Evolutionary conservation across 352 stramenopile genomes (phyloP).

Genomic region (Phytopythium mirpurense): DNA sequence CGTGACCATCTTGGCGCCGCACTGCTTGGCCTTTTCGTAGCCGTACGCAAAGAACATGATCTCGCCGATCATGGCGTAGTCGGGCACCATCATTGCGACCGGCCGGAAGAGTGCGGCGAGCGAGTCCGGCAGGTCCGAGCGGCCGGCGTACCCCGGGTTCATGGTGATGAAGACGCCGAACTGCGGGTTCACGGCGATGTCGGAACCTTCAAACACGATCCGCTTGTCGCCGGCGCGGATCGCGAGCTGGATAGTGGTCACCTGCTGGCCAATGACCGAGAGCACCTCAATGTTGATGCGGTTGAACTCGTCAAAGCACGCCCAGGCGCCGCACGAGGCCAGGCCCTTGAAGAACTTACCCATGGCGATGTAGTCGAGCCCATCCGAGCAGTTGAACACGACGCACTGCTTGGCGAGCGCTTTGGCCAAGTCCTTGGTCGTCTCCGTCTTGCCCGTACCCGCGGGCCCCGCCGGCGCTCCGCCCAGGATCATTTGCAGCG

Average conservation of each 20-base stretch:
- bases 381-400: slow-evolving; percentile 93
- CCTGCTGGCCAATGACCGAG: slow-evolving; percentile 86
- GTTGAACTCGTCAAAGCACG: slow-evolving; percentile 90
- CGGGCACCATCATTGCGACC: slow-evolving; percentile 90
- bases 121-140: slow-evolving; percentile 84
- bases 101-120: slow-evolving; percentile 82
- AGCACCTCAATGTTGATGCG: slow-evolving; percentile 88
- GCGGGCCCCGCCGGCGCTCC: slow-evolving; percentile 90
- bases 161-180: slow-evolving; percentile 91
- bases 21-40: slow-evolving; percentile 35
- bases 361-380: slow-evolving; percentile 94
- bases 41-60: slow-evolving; percentile 91
- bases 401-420: slow-evolving; percentile 94
- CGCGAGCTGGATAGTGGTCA: slow-evolving; percentile 89
- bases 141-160: slow-evolving; percentile 87
- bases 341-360: slow-evolving; percentile 94
- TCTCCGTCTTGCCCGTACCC: slow-evolving; percentile 94
- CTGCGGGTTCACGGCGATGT: slow-evolving; percentile 93
- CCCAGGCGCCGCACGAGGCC: slow-evolving; percentile 91
- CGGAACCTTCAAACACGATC: slow-evolving; percentile 93
- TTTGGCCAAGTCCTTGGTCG: slow-evolving; percentile 94
- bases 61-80: slow-evolving; percentile 87
- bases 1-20: slow-evolving; percentile 82
- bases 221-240: slow-evolving; percentile 77
- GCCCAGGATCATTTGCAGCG: slow-evolving; percentile 94